Conservation (phyloP, 345 rosid species). For the Mercurialis annua region DNA sequence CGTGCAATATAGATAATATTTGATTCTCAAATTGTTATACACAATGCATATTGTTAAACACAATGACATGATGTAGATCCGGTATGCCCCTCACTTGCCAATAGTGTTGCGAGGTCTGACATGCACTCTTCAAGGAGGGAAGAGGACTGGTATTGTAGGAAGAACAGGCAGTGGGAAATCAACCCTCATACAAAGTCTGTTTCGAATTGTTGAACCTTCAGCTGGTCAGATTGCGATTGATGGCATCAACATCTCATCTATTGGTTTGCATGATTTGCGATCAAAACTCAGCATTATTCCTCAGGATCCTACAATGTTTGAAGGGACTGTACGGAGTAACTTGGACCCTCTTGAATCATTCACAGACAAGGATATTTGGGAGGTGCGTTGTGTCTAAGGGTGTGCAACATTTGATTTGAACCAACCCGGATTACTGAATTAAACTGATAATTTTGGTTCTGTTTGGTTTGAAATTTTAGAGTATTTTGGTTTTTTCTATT, state of each 20-base stretch:
- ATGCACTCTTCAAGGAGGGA: conserved; percentile 69
- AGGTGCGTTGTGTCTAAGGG: too few species aligned
- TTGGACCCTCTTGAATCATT: conserved; percentile 86
- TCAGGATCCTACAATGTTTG: conserved; percentile 94
- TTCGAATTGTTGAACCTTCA: conserved; percentile 77
- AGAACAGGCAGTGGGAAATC: conserved; percentile 94
- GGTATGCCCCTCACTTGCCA: conserved; percentile 78
- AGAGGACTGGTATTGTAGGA: conserved; percentile 84
- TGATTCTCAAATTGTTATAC: too few species aligned
- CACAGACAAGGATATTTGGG: conserved; percentile 82
- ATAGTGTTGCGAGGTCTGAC: conserved; percentile 74
- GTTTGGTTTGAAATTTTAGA: too few species aligned
- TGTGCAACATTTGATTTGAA: too few species aligned
- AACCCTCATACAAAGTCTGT: conserved; percentile 78
- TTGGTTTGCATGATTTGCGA: conserved; percentile 81
- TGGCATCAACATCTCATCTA: conserved; percentile 51
- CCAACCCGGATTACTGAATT: too few species aligned
- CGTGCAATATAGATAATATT: too few species aligned
- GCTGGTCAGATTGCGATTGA: conserved; percentile 72
- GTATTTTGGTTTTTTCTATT: too few species aligned
- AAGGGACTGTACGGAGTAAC: conserved; percentile 80
- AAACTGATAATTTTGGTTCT: background rate
- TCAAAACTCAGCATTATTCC: conserved; percentile 81
- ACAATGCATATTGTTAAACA: too few species aligned
- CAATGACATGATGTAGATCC: conserved; percentile 57